Evolutionary conservation across 345 rosid genomes (phyloP).

Genomic region (Barbarea vulgaris): DNA sequence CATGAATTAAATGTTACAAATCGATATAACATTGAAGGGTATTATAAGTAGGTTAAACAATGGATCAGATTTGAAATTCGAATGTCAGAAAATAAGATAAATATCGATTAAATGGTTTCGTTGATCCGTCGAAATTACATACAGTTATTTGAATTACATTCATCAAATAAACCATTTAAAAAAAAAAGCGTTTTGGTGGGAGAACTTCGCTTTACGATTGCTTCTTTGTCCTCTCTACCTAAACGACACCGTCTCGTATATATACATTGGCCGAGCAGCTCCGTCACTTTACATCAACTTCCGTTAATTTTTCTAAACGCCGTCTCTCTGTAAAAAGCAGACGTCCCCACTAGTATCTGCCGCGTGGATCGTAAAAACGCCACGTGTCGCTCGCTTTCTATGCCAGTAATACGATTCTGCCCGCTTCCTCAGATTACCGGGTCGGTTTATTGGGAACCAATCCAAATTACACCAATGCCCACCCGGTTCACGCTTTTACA

Average conservation of each 20-base stretch:
- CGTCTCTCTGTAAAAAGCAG: slow-evolving; percentile 11
- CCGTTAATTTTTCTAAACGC: slow-evolving; percentile 8
- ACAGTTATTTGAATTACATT: slow-evolving; percentile 18
- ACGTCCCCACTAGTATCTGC: neutral
- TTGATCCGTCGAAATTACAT: slow-evolving; percentile 5
- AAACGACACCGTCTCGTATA: slow-evolving; percentile 28
- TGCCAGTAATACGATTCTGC: slow-evolving; percentile 15
- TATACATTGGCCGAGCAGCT: slow-evolving; percentile 10
- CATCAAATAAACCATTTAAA: slow-evolving; percentile 6
- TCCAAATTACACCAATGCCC: slow-evolving; percentile 12
- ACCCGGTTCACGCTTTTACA: neutral
- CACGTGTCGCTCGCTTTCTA: slow-evolving; percentile 31
- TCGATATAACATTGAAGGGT: neutral
- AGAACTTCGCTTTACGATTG: slow-evolving; percentile 24
- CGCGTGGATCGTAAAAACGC: slow-evolving; percentile 20
- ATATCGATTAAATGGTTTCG: neutral
- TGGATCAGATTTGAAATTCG: neutral
- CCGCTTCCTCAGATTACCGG: slow-evolving; percentile 14
- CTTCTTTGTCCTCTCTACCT: neutral
- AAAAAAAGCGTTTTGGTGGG: slow-evolving; percentile 14
- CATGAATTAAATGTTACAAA: neutral
- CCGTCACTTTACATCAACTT: slow-evolving; percentile 22
- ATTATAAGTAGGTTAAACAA: neutral
- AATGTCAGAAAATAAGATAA: neutral
- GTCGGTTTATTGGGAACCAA: neutral